Evolutionary conservation across 208 protist genomes (phyloP), one percentile per base, ranked within the genome.

Genomic region (Leishmania tropica): DNA sequence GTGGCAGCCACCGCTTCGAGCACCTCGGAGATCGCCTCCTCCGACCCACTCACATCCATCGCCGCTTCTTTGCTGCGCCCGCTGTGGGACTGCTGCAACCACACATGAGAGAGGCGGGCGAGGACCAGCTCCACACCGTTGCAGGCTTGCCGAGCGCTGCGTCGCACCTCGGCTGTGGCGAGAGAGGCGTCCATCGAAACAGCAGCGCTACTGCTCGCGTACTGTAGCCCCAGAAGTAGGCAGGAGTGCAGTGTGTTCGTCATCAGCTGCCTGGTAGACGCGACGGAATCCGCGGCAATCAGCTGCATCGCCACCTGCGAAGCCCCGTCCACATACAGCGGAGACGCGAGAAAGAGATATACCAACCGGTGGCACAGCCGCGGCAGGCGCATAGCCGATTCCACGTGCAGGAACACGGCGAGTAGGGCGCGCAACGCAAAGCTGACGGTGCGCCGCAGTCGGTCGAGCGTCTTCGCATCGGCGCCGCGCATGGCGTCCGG

Each of bases 291-390:
- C 45, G 85, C 79, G 19, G 78, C 78, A 54, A 88, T 81, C 24
- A 88, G 77, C 67, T 89, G 81, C 53, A 94, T 77, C 8, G 77
- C 51, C 78, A 86, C 83, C 72, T 86, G 83, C 42, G 89, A 88
- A 60, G 92, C 84, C 0, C 93, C 93, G 19, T 96, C 89, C 31
- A 96, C 87, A 78, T 95, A 96, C 8, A 97, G 80, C 21, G 93
- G 91, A 0, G 94, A 97, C 7, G 88, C 74, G 21, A 95, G 47
- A 58, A 97, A 96, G 60, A 89, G 85, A 77, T 80, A 83, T n/a
- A 87, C 77, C 45, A 96, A 48, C 6, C 75, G 73, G 42, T 78
- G 87, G 74, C 89, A 81, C 42, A 94, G 64, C 51, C 80, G 77
- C 54, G 92, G 89, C 72, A 94, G 62, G n/a, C 79, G 80, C 71